Evolutionary conservation across 2,329 filamentous ascomycete species (phyloP), one percentile per base, ranked within the genome.

Genomic region (Ophiostoma piceae): DNA sequence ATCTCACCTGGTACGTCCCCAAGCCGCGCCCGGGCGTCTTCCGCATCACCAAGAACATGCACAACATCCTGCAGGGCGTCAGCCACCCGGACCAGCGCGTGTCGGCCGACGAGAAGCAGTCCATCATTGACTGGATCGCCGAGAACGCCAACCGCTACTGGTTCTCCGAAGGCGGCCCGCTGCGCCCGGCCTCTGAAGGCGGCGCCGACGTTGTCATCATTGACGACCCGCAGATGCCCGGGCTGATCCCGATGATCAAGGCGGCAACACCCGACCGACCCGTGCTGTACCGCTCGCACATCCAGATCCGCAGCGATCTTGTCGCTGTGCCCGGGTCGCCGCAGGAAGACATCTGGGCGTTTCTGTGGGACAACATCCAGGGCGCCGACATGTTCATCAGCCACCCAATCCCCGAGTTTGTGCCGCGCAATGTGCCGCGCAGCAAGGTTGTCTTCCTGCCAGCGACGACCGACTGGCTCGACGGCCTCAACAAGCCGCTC

Each of bases 61-160:
- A 95, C 85, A 95, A 95, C 79, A 94, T 94, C 73, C 86, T 95
- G 2, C 92, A 95, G 79, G 92, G 91, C 9, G 91, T 94, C 60
- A 87, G 88, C 57, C 82, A 84, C 35, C 85, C 87, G 0, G 84
- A 86, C 2, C 85, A 91, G 74, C 84, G 87, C n/a, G 82, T 94
- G 41, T 86, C 84, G 0, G 74, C 81, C 0, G 84, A 90, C 1
- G 86, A 91, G 70, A 87, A 88, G 74, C 77, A 80, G 0, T 79
- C 82, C n/a, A 86, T 94, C 68, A 84, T 84, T 11, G 84, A 88
- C 66, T 95, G 92, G 92, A 89, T 91, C 70, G 80, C 83, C 14
- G 85, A 90, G 14, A 94, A 94, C 77, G 89, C 91, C 5, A 83
- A 88, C 68, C 84, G 90, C 66, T 93, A 91, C 78, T 95, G 92